These are phyloP conservation scores for Candida vartiovaarae DNA, from an alignment of 805 yeast species.

Conservation along the genomic window DNA sequence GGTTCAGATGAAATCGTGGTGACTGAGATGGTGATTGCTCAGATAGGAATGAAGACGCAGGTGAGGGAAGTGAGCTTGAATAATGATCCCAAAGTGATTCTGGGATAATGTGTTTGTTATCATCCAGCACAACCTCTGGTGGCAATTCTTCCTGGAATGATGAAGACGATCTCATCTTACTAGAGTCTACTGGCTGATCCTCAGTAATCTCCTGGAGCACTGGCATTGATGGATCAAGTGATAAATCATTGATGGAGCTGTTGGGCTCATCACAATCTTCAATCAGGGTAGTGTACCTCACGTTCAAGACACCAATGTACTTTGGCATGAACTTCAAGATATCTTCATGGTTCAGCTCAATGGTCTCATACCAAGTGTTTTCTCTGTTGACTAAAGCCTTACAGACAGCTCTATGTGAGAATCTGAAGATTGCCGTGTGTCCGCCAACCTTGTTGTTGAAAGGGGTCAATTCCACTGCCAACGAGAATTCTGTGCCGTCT, in stretches of 20 bases:
- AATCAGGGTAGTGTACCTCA: conserved; percentile 48
- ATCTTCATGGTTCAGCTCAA: conserved; percentile 72
- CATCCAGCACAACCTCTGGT: conserved; percentile 87
- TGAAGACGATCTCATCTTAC: conserved; percentile 13
- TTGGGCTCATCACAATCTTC: conserved; percentile 16
- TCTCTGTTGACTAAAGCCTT: conserved; percentile 89
- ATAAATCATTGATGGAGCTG: conserved; percentile 12
- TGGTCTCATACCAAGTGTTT: conserved; percentile 84
- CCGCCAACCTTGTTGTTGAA: conserved; percentile 96
- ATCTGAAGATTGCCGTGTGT: conserved; percentile 92
- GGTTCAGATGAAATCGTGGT: conserved; percentile 2
- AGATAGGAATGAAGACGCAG: conserved; percentile 33
- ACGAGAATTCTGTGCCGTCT: conserved; percentile 35
- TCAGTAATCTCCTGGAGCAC: conserved; percentile 9
- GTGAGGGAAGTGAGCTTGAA: conserved; percentile 35
- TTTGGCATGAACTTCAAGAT: conserved; percentile 83
- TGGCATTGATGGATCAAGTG: conserved; percentile 7
- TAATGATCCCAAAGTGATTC: conserved; percentile 64
- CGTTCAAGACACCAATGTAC: conserved; percentile 91
- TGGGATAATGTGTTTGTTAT: conserved; percentile 88
- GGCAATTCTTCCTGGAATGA: conserved; percentile 28
- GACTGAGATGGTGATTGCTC: conserved; percentile 22
- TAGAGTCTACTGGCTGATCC: conserved; percentile 1
- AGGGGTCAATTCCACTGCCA: conserved; percentile 86
- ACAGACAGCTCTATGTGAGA: conserved; percentile 87